Conservation (phyloP, 2,329 filamentous ascomycete genomes). For the Cladosporium sp. region DNA sequence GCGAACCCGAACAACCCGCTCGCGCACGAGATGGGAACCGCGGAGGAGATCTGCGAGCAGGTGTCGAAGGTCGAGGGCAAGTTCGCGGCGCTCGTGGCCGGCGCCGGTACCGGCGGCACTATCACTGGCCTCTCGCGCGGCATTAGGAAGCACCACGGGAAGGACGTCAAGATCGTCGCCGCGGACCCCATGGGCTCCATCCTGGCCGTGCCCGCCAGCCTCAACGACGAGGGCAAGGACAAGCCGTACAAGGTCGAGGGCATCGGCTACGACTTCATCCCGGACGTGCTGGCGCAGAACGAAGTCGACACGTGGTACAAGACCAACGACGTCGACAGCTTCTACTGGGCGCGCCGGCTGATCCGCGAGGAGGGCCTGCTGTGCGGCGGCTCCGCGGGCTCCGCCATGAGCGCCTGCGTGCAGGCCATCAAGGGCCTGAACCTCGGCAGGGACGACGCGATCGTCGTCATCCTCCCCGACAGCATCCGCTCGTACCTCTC, state of each 20-base stretch:
- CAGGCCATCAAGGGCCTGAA: conserved; percentile 68
- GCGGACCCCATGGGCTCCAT: conserved; percentile 92
- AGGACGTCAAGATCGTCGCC: conserved; percentile 78
- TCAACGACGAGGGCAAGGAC: conserved; percentile 77
- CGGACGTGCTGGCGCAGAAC: conserved; percentile 78
- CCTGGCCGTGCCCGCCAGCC: conserved; percentile 68
- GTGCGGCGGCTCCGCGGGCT: conserved; percentile 88
- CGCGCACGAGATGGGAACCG: conserved; percentile 89
- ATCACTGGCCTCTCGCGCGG: conserved; percentile 85
- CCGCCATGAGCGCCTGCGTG: conserved; percentile 76
- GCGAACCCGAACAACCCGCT: conserved; percentile 84
- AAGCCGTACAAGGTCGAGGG: conserved; percentile 95
- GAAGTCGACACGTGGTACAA: conserved; percentile 95
- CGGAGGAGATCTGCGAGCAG: conserved; percentile 93
- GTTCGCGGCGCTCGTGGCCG: conserved; percentile 77
- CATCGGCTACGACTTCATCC: conserved; percentile 97
- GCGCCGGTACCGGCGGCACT: conserved; percentile 91
- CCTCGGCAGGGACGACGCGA: conserved; percentile 75
- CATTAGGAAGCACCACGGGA: conserved; percentile 72
- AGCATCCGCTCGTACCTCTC: conserved; percentile 95
- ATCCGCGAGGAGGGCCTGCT: conserved; percentile 93
- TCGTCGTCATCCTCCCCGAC: conserved; percentile 89
- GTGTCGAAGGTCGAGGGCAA: conserved; percentile 59
- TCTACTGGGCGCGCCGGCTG: conserved; percentile 78
- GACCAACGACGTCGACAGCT: conserved; percentile 88